Conservation (phyloP, 192 early-diverging fungal species). For the Lobosporangium transversale region DNA sequence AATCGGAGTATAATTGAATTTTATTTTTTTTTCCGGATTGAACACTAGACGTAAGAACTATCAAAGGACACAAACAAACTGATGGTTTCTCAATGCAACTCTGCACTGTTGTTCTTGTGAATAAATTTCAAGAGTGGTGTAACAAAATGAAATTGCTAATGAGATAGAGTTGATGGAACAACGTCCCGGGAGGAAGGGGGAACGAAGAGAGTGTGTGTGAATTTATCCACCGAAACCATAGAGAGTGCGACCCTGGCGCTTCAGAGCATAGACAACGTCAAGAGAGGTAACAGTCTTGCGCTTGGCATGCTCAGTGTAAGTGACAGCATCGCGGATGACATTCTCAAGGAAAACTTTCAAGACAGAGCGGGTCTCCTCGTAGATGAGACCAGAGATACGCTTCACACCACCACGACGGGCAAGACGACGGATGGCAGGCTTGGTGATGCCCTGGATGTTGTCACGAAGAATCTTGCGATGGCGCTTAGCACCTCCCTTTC, state of each 20-base stretch:
- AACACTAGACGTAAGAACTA: too few species aligned
- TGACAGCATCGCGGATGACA: conserved; percentile 92
- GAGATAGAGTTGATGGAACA: neutral
- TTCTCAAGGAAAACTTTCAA: conserved; percentile 98
- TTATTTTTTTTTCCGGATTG: neutral
- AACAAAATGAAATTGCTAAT: neutral
- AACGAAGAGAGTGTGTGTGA: neutral
- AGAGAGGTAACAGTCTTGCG: conserved; percentile 99
- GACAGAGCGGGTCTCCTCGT: conserved; percentile 98
- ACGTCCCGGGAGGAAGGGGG: neutral
- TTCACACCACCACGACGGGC: conserved; percentile 99
- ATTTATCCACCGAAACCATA: conserved; percentile 74
- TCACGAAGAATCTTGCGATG: conserved; percentile 99
- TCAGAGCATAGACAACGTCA: conserved; percentile 99
- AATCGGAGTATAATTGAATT: neutral
- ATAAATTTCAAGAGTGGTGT: neutral
- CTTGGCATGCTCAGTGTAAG: conserved; percentile 89
- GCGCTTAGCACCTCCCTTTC: conserved; percentile 99
- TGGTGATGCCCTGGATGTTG: conserved; percentile 97
- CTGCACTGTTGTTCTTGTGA: neutral
- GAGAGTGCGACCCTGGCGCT: conserved; percentile 97
- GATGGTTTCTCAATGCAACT: neutral
- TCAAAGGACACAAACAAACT: too few species aligned
- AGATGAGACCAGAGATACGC: conserved; percentile 99
- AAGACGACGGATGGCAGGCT: conserved; percentile 98